Base-by-base conservation (phyloP, 345 rosid species). In the Mangifera indica region DNA sequence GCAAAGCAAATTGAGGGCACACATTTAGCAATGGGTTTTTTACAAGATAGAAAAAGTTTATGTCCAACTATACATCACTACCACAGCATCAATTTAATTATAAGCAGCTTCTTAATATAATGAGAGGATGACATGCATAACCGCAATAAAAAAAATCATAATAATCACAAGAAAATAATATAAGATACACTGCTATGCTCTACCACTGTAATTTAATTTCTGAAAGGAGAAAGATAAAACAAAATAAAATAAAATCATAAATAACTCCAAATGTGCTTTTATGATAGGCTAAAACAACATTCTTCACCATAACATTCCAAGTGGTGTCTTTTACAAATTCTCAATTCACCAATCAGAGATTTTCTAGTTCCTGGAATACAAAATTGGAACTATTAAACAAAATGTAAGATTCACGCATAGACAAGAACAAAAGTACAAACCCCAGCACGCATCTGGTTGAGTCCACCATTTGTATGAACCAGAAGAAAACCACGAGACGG, bases 401-500 rank as follows among this genome's bases (percentile, higher is more conserved):
- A 61, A 61, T 0, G 54, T 10, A 72, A 18, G 60, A 20, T 65
- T 57, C 55, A 54, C 1, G n/a, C 70, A 77, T 20, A 46, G 61
- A 63, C 46, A 3, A 66, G 67, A 51, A 60, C 49, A 55, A 37
- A 69, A 9, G 77, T 54, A 81, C 84, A 48, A 54, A 92, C 98
- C 86, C 98, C 98, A 52, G 97, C 88, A 52, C 97, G 89, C 98
- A 94, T 94, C 78, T 90, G 98, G 82, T 94, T 94, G 80, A 94
- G 92, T 21, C 98, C 98, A 1, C 97, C 98, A 83, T 94, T 94
- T 7, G 98, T 84, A 78, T 88, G 87, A 75, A 92, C 98, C 60
- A 94, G 80, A 79, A 94, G 97, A 76, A 80, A 92, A 60, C 97
- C 96, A 72, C 74, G 83, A 3, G 88, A 87, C 72, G 83, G 88